phyloP scores from a whole-genome alignment of 805 yeast species.

The Isabelozyma rhagii region DNA sequence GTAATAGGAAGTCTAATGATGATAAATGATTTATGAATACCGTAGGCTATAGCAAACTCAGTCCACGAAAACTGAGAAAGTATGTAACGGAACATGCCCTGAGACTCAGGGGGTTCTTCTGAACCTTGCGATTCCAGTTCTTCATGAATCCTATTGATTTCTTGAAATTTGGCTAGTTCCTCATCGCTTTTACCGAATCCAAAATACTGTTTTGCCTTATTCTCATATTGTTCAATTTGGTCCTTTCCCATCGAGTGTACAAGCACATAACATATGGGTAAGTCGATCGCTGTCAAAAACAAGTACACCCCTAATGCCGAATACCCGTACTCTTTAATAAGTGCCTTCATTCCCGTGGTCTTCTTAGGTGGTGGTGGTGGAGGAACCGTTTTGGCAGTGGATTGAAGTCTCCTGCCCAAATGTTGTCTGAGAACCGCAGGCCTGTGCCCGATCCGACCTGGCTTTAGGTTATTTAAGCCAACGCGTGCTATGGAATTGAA shows the following conservation, averaged over 20 bases:
- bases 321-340: constrained; percentile 85
- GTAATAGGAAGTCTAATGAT: constrained; percentile 84
- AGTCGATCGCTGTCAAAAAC: constrained; percentile 67
- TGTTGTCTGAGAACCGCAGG: constrained; percentile 1
- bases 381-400: constrained; percentile 6
- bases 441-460: background rate
- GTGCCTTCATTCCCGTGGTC: constrained; percentile 52
- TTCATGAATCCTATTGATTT: constrained; percentile 27
- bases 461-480: background rate
- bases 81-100: constrained; percentile 8
- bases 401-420: constrained; percentile 13
- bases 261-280: constrained; percentile 75
- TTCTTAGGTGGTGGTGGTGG: constrained; percentile 16
- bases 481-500: background rate
- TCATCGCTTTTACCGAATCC: constrained; percentile 58
- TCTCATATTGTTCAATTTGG: constrained; percentile 64
- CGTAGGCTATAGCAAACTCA: constrained; percentile 88
- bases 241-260: constrained; percentile 91
- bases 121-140: constrained; percentile 15
- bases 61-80: constrained; percentile 55
- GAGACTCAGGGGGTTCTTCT: constrained; percentile 15
- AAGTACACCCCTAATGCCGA: constrained; percentile 85
- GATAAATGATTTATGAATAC: constrained; percentile 83
- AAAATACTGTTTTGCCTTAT: constrained; percentile 52
- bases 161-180: constrained; percentile 35